Base-by-base conservation (phyloP, 2,329 filamentous ascomycete genomes). In the Monilinia vaccinii-corymbosi region DNA sequence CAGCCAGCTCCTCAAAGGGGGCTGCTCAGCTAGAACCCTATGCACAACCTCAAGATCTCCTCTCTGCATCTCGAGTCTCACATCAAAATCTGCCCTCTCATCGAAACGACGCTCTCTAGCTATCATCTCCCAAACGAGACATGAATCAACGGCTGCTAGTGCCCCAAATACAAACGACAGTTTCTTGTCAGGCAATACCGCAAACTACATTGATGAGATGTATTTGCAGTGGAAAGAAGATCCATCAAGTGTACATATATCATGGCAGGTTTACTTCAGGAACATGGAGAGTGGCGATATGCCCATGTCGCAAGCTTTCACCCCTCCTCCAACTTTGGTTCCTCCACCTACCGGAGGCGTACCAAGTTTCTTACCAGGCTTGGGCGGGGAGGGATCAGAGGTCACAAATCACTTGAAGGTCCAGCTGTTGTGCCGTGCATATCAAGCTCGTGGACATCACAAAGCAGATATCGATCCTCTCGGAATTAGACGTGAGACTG, bases 161-260 rank as follows among this genome's bases (percentile, higher is more conserved):
- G 73, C 82, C 23, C 83, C 84, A 65, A 91, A 96, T 73, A 84
- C 92, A 66, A 96, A 89, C 75, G 94, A 99, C 77, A 96, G 87
- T 78, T 99, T 99, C 81, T 83, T 99, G 63, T 90, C 91, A 65
- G 94, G 94, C 68, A 97, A 90, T 80, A 94, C 93, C 63, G 94
- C 94, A 76, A 97, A 96, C 79, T 99, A 99, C 79, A 91, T 99
- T 74, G 94, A 99, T 76, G 94, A 97, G 80, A 99, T 99, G 94
- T 99, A 99, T 77, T 80, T 97, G 79, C 86, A 92, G 74, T 99
- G 94, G 94, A 96, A 93, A 78, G 81, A 89, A 66, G 91, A 99
- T 70, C 92, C 94, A 56, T 83, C 85, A 70, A 96, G 90, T 73
- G 94, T 99, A 62, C 94, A 99, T 77, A 82, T 96, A 70, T 99